Conservation (phyloP, 176 grass and related monocot genomes). For the Panicum miliaceum region DNA sequence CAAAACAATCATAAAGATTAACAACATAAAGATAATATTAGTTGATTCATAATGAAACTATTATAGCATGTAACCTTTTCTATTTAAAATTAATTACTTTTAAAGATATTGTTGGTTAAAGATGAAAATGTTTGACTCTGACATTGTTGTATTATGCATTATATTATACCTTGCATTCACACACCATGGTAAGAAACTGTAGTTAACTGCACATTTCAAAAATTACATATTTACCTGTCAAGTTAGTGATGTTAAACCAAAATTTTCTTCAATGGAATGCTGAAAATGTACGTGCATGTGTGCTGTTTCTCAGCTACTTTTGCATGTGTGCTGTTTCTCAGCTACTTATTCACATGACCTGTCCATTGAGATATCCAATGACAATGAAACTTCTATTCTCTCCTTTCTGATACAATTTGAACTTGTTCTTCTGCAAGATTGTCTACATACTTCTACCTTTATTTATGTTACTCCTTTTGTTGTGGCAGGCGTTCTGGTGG, state of each 20-base stretch:
- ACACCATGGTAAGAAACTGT: background rate
- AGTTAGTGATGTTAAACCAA: background rate
- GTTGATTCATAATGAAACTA: too few relatives aligned
- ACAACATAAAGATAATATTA: too few relatives aligned
- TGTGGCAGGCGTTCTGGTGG: slow-evolving; percentile 79
- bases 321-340: background rate
- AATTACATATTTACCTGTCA: background rate
- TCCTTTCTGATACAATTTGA: background rate
- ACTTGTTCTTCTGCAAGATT: background rate
- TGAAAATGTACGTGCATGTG: background rate
- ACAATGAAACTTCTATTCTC: background rate
- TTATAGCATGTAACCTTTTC: too few relatives aligned
- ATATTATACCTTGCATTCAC: background rate
- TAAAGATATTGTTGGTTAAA: too few relatives aligned
- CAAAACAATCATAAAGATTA: too few relatives aligned
- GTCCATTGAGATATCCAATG: background rate
- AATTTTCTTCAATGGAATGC: background rate
- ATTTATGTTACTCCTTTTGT: slow-evolving; percentile 5
- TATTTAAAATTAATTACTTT: too few relatives aligned
- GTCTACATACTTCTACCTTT: background rate
- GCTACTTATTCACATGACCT: background rate
- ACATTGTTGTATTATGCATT: background rate
- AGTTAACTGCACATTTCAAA: background rate
- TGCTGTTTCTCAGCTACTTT: background rate
- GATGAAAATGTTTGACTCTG: too few relatives aligned